A percentile compares a stretch with the other conserved stretches of the same genome.
These are phyloP conservation scores for Cordyceps javanica DNA, from an alignment of 2,329 filamentous ascomycete species.

Conservation along the genomic window DNA sequence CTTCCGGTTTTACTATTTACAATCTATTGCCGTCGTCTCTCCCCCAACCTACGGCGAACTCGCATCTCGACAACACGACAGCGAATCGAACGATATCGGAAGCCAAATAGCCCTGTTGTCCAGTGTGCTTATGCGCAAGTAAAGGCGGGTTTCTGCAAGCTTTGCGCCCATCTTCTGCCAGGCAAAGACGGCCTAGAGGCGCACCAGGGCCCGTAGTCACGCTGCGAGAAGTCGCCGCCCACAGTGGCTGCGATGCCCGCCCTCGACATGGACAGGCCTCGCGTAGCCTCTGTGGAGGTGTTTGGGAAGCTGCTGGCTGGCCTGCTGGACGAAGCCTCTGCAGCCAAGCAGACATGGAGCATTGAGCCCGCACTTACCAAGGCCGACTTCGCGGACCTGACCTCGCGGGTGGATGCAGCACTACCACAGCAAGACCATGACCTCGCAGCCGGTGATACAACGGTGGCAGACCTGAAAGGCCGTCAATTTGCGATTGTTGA, in stretches of 20 bases:
- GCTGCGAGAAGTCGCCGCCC: neutral
- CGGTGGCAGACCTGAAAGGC: slow-evolving; percentile 32
- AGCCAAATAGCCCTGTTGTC: no score
- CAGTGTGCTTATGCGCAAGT: neutral
- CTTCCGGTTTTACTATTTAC: neutral
- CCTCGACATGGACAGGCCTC: slow-evolving; percentile 37
- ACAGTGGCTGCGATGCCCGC: slow-evolving; percentile 39
- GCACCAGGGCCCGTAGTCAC: neutral
- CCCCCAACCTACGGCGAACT: neutral
- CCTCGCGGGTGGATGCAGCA: slow-evolving; percentile 36
- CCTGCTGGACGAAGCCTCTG: slow-evolving; percentile 53
- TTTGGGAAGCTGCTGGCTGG: slow-evolving; percentile 49
- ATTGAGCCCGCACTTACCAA: slow-evolving; percentile 74
- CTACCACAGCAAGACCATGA: slow-evolving; percentile 23
- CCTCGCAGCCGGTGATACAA: slow-evolving; percentile 25
- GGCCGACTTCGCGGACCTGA: slow-evolving; percentile 51
- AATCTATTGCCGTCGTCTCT: neutral
- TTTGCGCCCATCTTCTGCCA: neutral
- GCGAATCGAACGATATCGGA: neutral
- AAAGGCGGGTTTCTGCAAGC: neutral
- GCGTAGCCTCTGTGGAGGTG: slow-evolving; percentile 46
- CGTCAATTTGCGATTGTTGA: slow-evolving; percentile 70
- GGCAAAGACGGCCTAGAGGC: neutral
- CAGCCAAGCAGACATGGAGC: slow-evolving; percentile 50
- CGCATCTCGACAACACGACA: neutral